Evolutionary conservation across 2,329 filamentous ascomycete species (phyloP), one percentile per base, ranked within the genome.

Genomic region (Phoma sp.): DNA sequence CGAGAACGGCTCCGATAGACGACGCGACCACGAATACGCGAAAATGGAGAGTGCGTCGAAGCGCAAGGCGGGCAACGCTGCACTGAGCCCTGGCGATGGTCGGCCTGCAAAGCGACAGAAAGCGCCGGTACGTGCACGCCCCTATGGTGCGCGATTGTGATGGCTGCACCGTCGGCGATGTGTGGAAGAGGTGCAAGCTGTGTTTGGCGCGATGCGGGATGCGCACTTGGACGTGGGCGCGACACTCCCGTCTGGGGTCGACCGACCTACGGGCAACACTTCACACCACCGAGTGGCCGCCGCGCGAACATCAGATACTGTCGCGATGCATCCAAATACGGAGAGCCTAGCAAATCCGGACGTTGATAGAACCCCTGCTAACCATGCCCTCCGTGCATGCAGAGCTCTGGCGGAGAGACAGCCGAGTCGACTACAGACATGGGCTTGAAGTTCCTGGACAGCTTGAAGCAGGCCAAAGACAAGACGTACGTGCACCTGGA

Each of bases 401-500:
- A 76, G 73, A 70, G 43, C 57, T 64, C 48, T 36, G 60, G 58
- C 17, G 55, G 64, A 17, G 89, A 93, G 76, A 87, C 84, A 15
- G 76, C 78, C 49, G 86, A 90, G 71, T 86, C 86, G 15, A 93
- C 90, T 2, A 88, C 87, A 13, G 83, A 87, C 51, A 84, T 87
- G 67, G 92, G 92, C 33, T 77, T 91, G 65, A 84, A 83, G 62
- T 90, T 96, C 69, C 78, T 96, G 39, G 86, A 91, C 49, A 87
- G 88, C 70, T 85, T 96, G 69, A 88, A 88, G 65, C 83, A 85
- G 61, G 91, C 90, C 21, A 85, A 86, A 60, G 92, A 96, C 75
- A 96, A 96, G 79, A 90, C 84, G 91, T 94, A 82, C 69, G 84
- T 80, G 55, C 57, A 61, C 56, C 8, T 53, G 31, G 15, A 27